A percentile compares a stretch with the other conserved stretches of the same genome.
Conservation (phyloP, 345 rosid species). For the Populus simonii region DNA sequence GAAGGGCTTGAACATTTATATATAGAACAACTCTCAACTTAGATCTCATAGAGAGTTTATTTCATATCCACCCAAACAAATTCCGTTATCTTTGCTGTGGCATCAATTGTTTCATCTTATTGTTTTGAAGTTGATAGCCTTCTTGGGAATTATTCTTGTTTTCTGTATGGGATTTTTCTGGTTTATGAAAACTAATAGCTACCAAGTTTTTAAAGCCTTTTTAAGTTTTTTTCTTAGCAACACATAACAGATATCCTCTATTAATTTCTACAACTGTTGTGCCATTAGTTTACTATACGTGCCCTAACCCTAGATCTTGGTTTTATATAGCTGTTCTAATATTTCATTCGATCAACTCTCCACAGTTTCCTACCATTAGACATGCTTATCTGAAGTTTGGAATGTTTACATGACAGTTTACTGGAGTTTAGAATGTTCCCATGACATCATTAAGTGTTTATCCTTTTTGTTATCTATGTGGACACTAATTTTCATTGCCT, state of each 20-base stretch:
- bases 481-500: background rate
- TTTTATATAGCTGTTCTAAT: background rate
- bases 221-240: background rate
- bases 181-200: background rate
- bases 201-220: background rate
- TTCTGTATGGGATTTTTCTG: background rate
- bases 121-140: background rate
- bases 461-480: background rate
- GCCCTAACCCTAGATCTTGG: background rate
- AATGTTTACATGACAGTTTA: background rate
- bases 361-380: background rate
- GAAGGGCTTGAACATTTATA: background rate
- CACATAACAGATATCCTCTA: background rate
- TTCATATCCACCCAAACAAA: background rate
- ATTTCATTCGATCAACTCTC: background rate
- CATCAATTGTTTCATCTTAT: background rate
- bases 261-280: background rate
- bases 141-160: background rate
- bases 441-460: background rate
- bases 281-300: background rate
- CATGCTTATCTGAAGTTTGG: background rate
- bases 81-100: background rate
- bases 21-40: background rate
- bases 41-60: background rate
- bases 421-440: background rate